Conservation (phyloP, 257 asterid genomes). For the Rubia yunnanensis region DNA sequence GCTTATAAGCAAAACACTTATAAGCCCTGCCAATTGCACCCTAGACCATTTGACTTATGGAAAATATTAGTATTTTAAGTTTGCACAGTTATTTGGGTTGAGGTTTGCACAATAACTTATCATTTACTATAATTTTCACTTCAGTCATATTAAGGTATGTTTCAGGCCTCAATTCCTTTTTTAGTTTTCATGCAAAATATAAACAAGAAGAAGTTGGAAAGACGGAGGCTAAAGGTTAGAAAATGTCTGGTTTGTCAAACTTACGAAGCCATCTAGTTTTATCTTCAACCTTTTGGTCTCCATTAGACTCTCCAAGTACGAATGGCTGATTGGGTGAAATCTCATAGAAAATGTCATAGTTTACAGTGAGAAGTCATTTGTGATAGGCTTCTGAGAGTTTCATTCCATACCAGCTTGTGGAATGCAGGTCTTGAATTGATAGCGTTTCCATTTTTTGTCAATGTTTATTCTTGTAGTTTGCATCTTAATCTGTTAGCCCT, state of each 20-base stretch:
- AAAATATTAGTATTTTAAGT: not conserved
- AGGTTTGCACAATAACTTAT: not conserved
- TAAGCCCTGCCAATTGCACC: too few relatives aligned
- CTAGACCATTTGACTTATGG: not conserved
- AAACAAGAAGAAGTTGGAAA: not conserved
- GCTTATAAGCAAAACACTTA: too few relatives aligned
- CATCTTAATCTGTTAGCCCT: not conserved
- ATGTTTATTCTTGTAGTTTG: not conserved
- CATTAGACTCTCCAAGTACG: not conserved
- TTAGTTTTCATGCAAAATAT: not conserved
- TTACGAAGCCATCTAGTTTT: not conserved
- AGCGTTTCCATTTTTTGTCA: not conserved
- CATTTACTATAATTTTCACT: not conserved
- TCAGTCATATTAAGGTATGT: not conserved
- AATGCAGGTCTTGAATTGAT: not conserved
- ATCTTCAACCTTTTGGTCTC: not conserved
- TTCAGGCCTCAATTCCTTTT: not conserved
- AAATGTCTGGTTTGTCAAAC: not conserved
- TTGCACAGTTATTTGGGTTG: not conserved
- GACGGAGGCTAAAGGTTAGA: not conserved
- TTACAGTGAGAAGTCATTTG: not conserved
- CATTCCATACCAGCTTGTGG: not conserved
- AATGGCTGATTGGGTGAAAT: not conserved
- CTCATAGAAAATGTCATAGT: not conserved
- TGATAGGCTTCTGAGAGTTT: not conserved